These are phyloP conservation scores for Kwoniella heveanensis DNA, from an alignment of 768 basidiomycete genomes.

Conservation along the genomic window DNA sequence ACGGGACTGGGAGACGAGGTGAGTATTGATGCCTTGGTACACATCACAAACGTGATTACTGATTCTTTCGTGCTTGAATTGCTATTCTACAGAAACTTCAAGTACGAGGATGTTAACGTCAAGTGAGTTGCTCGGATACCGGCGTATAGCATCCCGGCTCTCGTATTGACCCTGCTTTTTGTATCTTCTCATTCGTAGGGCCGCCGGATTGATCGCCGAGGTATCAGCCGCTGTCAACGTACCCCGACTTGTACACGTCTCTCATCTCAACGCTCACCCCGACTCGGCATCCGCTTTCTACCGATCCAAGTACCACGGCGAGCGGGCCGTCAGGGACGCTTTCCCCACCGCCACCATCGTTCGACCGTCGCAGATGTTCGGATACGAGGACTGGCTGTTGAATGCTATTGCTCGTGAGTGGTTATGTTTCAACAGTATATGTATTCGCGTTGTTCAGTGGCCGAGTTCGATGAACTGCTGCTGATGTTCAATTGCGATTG, in stretches of 20 bases:
- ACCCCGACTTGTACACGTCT: slow-evolving; percentile 85
- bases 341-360: slow-evolving; percentile 88
- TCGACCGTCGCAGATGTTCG: slow-evolving; percentile 80
- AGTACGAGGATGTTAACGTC: slow-evolving; percentile 77
- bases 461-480: too few relatives aligned
- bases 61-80: too few relatives aligned
- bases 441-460: too few relatives aligned
- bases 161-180: not conserved
- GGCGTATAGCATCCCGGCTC: too few relatives aligned
- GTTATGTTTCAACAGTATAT: too few relatives aligned
- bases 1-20: slow-evolving; percentile 95
- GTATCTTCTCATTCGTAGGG: slow-evolving; percentile 49
- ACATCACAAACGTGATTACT: too few relatives aligned
- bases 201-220: slow-evolving; percentile 81
- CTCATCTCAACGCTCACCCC: slow-evolving; percentile 85
- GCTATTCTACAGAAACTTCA: slow-evolving; percentile 71
- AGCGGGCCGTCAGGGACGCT: slow-evolving; percentile 76
- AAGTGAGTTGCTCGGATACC: slow-evolving; percentile 51
- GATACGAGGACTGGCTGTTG: slow-evolving; percentile 91
- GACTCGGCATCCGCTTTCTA: slow-evolving; percentile 81
- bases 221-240: slow-evolving; percentile 77
- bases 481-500: too few relatives aligned
- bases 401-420: slow-evolving; percentile 88
- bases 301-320: slow-evolving; percentile 84
- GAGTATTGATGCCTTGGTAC: slow-evolving; percentile 24